Percentiles rank a stretch among this genome's conserved stretches.
These are phyloP conservation scores for Myxozyma udenii DNA, from an alignment of 805 yeast genomes.

Conservation along the genomic window DNA sequence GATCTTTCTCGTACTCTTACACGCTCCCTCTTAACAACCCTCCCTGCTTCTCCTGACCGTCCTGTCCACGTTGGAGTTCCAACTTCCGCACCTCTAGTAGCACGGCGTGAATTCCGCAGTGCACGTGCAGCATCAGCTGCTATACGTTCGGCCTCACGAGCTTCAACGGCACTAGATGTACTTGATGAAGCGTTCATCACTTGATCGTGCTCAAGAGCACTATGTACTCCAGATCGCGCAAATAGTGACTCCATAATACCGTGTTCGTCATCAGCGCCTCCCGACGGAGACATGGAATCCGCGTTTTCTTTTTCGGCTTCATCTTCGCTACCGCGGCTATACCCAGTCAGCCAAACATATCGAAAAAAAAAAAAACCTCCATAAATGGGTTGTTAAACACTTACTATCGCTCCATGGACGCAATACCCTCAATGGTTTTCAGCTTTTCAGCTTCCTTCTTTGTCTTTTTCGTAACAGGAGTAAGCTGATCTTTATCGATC, in stretches of 20 bases:
- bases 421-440: constrained; percentile 64
- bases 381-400: too few species aligned
- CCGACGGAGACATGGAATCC: background rate
- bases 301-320: constrained; percentile 6
- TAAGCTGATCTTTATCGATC: constrained; percentile 35
- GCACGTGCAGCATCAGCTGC: constrained; percentile 60
- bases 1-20: too few species aligned
- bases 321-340: constrained; percentile 15
- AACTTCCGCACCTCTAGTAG: constrained; percentile 48
- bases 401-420: constrained; percentile 62
- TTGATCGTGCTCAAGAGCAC: constrained; percentile 75
- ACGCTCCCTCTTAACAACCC: too few species aligned
- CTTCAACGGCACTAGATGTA: constrained; percentile 53
- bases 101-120: constrained; percentile 57
- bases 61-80: constrained; percentile 98
- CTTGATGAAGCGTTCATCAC: constrained; percentile 57
- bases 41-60: constrained; percentile 58
- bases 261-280: constrained; percentile 49
- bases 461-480: constrained; percentile 32
- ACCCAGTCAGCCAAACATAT: background rate
- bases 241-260: constrained; percentile 73
- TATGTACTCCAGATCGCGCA: constrained; percentile 66
- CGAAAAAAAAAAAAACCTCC: background rate
- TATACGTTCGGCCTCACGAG: constrained; percentile 56
- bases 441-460: constrained; percentile 60